phyloP scores from a whole-genome alignment of 345 rosid genomes.

The Mallotus nudiflorus region DNA sequence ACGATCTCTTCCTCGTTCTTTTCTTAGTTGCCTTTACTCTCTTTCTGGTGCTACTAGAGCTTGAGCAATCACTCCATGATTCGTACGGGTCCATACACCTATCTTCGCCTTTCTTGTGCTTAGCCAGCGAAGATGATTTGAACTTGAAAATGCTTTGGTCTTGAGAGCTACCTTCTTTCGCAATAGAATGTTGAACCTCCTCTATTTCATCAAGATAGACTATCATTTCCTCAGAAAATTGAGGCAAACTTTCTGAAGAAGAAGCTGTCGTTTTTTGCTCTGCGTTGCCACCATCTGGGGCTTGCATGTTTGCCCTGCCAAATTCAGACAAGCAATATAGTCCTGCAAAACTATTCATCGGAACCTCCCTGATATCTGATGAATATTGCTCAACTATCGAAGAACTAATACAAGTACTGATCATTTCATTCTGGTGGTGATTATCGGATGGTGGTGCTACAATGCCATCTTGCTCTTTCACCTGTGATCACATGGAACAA shows the following conservation, averaged over 20 bases:
- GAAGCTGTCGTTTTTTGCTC: slow-evolving; percentile 27
- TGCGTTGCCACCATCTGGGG: slow-evolving; percentile 6
- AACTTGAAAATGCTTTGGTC: slow-evolving; percentile 65
- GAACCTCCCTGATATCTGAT: slow-evolving; percentile 20
- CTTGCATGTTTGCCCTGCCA: background rate
- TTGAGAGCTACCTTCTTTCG: slow-evolving; percentile 32
- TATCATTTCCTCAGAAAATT: slow-evolving; percentile 32
- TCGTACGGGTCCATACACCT: slow-evolving; percentile 16
- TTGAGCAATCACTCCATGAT: slow-evolving; percentile 24
- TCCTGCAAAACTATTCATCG: slow-evolving; percentile 2
- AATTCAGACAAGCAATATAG: background rate
- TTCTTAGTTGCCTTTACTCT: slow-evolving; percentile 19
- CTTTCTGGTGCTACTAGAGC: slow-evolving; percentile 21
- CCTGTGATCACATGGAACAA: slow-evolving; percentile 20
- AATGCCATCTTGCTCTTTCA: slow-evolving; percentile 17
- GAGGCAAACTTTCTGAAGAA: slow-evolving; percentile 44
- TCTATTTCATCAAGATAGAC: slow-evolving; percentile 55
- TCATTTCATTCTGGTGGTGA: slow-evolving; percentile 13
- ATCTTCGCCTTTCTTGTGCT: slow-evolving; percentile 1
- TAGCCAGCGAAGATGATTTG: slow-evolving; percentile 25
- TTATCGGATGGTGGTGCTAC: background rate
- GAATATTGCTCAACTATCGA: slow-evolving; percentile 36
- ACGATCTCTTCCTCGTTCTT: slow-evolving; percentile 40
- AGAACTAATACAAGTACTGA: slow-evolving; percentile 27
- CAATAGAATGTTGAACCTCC: slow-evolving; percentile 41